Evolutionary conservation across 768 basidiomycete genomes (phyloP).

Genomic region (Mycena polygramma): DNA sequence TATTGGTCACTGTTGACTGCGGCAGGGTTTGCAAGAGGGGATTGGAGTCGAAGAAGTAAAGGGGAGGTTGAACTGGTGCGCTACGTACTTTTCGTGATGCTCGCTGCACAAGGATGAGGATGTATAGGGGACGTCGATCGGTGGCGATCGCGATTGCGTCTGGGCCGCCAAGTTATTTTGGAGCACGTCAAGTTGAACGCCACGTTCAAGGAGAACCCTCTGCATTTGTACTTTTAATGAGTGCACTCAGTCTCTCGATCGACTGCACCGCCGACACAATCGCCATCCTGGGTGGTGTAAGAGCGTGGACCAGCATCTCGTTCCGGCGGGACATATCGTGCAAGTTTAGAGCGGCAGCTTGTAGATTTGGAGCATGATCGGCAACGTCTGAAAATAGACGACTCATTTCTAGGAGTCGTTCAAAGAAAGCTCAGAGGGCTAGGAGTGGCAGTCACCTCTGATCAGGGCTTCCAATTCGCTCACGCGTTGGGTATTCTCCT

Average conservation of each 20-base stretch:
- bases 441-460: neutral
- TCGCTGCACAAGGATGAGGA: too few relatives aligned
- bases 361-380: neutral
- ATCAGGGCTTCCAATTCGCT: neutral
- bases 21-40: too few relatives aligned
- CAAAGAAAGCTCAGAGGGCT: neutral
- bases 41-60: too few relatives aligned
- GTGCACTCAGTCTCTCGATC: neutral
- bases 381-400: neutral
- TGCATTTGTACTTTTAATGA: neutral
- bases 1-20: too few relatives aligned
- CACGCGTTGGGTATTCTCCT: too few relatives aligned
- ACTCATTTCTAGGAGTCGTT: neutral
- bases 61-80: too few relatives aligned
- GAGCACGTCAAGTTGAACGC: neutral
- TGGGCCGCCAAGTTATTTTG: neutral
- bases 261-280: neutral
- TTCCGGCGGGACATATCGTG: neutral
- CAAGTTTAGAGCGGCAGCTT: neutral
- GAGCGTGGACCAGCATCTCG: neutral
- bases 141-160: too few relatives aligned
- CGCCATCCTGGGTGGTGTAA: neutral
- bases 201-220: neutral
- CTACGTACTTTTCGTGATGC: too few relatives aligned
- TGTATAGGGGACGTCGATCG: too few relatives aligned